phyloP scores from a whole-genome alignment of 352 stramenopile genomes.

The Phytophthora pluvialis region DNA sequence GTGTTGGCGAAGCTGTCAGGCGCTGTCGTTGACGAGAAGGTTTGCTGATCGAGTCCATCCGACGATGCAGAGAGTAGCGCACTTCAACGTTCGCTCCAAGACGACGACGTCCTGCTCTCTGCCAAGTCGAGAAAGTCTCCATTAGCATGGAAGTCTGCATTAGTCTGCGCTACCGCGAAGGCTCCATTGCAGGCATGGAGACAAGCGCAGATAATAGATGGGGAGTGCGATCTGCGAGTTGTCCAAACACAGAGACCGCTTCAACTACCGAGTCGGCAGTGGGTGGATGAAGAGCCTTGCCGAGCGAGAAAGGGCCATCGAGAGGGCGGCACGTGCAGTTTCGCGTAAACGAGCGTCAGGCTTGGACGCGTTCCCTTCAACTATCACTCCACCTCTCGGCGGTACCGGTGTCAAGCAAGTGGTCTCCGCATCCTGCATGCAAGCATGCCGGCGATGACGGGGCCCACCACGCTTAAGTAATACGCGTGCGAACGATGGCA shows the following conservation, averaged over 20 bases:
- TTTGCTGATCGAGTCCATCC: slow-evolving; percentile 28
- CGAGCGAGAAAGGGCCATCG: neutral
- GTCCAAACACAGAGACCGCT: slow-evolving; percentile 2
- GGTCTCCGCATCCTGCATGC: slow-evolving; percentile 17
- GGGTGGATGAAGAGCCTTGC: neutral
- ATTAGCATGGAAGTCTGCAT: slow-evolving; percentile 1
- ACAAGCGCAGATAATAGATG: slow-evolving; percentile 9
- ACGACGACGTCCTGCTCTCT: slow-evolving; percentile 8
- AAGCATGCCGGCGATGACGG: slow-evolving; percentile 38
- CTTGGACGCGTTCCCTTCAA: slow-evolving; percentile 1
- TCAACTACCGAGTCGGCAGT: slow-evolving; percentile 16
- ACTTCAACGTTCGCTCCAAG: slow-evolving; percentile 23
- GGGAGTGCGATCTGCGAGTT: slow-evolving; percentile 17
- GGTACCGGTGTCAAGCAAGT: slow-evolving; percentile 25
- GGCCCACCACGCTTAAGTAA: slow-evolving; percentile 25
- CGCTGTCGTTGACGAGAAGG: slow-evolving; percentile 9
- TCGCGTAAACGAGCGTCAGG: slow-evolving; percentile 10
- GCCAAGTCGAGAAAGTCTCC: slow-evolving; percentile 10
- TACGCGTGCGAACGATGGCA: neutral
- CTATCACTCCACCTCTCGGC: slow-evolving; percentile 1
- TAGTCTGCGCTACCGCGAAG: neutral
- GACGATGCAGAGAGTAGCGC: slow-evolving; percentile 19
- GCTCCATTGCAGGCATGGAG: slow-evolving; percentile 3
- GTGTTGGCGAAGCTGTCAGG: slow-evolving; percentile 1
- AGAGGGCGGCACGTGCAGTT: slow-evolving; percentile 9